Percentiles rank a stretch among this genome's conserved stretches.
Evolutionary conservation across 441 rosid species (phyloP).

Genomic region (Biscutella auriculata): DNA sequence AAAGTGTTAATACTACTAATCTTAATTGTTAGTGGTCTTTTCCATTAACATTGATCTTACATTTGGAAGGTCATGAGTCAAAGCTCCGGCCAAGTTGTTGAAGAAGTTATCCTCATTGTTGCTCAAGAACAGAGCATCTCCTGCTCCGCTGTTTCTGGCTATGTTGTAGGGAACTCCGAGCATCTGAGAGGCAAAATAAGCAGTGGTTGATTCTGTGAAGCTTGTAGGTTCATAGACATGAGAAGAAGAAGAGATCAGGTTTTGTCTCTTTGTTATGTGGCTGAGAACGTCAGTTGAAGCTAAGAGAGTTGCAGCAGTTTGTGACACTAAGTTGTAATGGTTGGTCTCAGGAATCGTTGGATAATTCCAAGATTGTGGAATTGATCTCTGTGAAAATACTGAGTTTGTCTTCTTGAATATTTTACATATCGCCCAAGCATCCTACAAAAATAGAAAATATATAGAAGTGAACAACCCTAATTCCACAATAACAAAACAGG

Average conservation of each 20-base stretch:
- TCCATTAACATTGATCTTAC: slow-evolving; percentile 10
- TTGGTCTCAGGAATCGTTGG: slow-evolving; percentile 10
- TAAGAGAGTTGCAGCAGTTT: not conserved
- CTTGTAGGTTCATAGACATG: not conserved
- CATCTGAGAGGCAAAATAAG: slow-evolving; percentile 20
- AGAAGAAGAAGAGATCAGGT: slow-evolving; percentile 2
- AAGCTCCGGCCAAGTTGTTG: not conserved
- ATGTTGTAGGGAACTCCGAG: slow-evolving; percentile 12
- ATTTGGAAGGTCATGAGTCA: slow-evolving; percentile 8
- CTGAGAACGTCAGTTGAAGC: slow-evolving; percentile 11
- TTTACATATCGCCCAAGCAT: slow-evolving; percentile 94
- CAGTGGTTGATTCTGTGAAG: slow-evolving; percentile 10
- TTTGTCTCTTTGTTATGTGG: slow-evolving; percentile 7
- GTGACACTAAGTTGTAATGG: slow-evolving; percentile 14
- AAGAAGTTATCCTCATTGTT: slow-evolving; percentile 15
- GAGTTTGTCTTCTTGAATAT: slow-evolving; percentile 86
- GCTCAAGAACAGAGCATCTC: slow-evolving; percentile 9
- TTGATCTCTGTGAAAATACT: slow-evolving; percentile 53
- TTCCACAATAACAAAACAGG: too few relatives aligned
- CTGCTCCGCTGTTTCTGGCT: slow-evolving; percentile 8
- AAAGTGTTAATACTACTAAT: slow-evolving; percentile 5
- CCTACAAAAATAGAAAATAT: too few relatives aligned
- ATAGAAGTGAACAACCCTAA: too few relatives aligned
- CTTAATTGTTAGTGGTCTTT: slow-evolving; percentile 15
- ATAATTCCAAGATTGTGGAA: slow-evolving; percentile 49